A percentile compares a stretch with the other conserved stretches of the same genome.
These are phyloP conservation scores for Apophysomyces variabilis DNA, from an alignment of 371 early-diverging fungal species.

Conservation along the genomic window DNA sequence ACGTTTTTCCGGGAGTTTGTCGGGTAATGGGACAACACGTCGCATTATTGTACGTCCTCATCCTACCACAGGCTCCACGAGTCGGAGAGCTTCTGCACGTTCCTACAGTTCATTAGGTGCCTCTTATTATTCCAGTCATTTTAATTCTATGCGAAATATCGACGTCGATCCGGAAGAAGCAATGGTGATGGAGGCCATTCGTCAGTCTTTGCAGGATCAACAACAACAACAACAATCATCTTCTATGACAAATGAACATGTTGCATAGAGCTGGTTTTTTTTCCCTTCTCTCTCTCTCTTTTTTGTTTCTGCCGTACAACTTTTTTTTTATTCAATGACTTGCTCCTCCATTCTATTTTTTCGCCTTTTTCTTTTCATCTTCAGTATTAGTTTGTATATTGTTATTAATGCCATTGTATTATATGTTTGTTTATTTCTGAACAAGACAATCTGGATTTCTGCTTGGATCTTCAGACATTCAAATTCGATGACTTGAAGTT, in stretches of 20 bases:
- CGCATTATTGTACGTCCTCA: slow-evolving; percentile 21
- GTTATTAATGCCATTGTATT: no score
- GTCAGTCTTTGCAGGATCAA: slow-evolving; percentile 7
- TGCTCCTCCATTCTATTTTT: no score
- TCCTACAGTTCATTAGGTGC: slow-evolving; percentile 2
- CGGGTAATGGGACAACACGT: slow-evolving; percentile 22
- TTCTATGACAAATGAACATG: background rate
- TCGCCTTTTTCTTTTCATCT: no score
- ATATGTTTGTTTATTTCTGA: no score
- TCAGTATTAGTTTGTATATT: no score
- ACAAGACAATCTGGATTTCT: no score
- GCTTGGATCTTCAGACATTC: no score
- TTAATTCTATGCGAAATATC: background rate
- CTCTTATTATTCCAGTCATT: slow-evolving; percentile 11
- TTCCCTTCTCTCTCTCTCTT: background rate
- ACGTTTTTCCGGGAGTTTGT: slow-evolving; percentile 13
- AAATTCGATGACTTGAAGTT: no score
- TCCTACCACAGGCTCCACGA: background rate
- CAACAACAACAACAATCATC: background rate
- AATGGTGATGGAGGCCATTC: slow-evolving; percentile 19
- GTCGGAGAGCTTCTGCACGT: background rate
- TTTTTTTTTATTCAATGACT: no score
- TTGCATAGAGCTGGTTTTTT: background rate
- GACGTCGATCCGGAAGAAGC: slow-evolving; percentile 10
- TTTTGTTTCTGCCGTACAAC: no score